These are phyloP conservation scores for Nannizzia gypsea DNA, from an alignment of 2,329 filamentous ascomycete species.

Conservation along the genomic window DNA sequence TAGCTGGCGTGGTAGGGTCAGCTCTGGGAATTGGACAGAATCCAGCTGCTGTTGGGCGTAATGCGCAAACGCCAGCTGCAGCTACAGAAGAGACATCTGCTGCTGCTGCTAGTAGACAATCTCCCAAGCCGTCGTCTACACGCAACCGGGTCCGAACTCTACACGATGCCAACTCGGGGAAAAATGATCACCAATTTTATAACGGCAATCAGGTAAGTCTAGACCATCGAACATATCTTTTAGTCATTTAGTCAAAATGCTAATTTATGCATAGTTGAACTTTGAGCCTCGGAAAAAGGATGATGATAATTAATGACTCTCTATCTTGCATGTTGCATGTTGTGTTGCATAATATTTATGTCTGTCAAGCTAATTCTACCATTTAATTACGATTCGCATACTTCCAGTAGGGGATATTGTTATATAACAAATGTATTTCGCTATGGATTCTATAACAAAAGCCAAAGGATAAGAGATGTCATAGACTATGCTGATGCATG, in stretches of 20 bases:
- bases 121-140: constrained; percentile 1
- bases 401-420: neutral
- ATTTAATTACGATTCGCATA: neutral
- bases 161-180: constrained; percentile 43
- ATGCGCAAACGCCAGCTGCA: neutral
- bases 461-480: neutral
- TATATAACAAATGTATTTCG: neutral
- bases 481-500: neutral
- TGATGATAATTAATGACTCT: constrained; percentile 32
- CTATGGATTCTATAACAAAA: neutral
- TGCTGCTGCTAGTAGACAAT: constrained; percentile 11
- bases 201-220: constrained; percentile 76
- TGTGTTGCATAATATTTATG: neutral
- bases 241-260: too few species aligned
- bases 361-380: neutral
- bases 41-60: constrained; percentile 7
- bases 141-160: constrained; percentile 40
- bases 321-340: neutral
- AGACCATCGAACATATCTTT: constrained; percentile 6
- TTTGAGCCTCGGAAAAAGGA: constrained; percentile 56
- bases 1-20: constrained; percentile 33
- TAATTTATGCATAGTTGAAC: constrained; percentile 42
- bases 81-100: constrained; percentile 5
- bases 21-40: constrained; percentile 32
- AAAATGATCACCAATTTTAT: constrained; percentile 60